phyloP scores from a whole-genome alignment of 2,329 filamentous ascomycete genomes.

The Aureobasidium sp. region DNA sequence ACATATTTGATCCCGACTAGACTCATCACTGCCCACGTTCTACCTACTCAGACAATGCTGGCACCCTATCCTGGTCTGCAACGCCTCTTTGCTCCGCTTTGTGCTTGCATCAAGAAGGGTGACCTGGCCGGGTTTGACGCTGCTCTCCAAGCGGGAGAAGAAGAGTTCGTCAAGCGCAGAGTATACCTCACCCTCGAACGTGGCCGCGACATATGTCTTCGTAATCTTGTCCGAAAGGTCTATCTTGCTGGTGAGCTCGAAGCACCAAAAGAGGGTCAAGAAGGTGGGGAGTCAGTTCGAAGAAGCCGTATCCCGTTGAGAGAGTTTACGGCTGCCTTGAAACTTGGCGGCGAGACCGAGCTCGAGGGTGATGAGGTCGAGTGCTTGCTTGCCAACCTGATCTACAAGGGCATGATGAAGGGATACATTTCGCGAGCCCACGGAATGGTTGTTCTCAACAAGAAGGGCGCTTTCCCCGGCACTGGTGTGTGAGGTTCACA shows the following conservation, averaged over 20 bases:
- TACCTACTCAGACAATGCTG: conserved; percentile 68
- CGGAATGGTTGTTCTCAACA: conserved; percentile 86
- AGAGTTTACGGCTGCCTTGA: conserved; percentile 80
- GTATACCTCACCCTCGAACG: conserved; percentile 94
- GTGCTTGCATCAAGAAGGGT: conserved; percentile 70
- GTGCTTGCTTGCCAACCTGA: conserved; percentile 90
- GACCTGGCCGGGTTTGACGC: conserved; percentile 78
- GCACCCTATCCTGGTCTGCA: conserved; percentile 69
- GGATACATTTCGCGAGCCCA: conserved; percentile 92
- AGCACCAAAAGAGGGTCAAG: conserved; percentile 59
- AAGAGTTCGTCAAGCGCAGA: conserved; percentile 86
- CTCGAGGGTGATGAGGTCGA: conserved; percentile 79
- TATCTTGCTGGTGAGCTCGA: conserved; percentile 80
- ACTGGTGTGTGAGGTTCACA: conserved; percentile 54
- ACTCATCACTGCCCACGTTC: conserved; percentile 75
- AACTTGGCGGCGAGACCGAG: conserved; percentile 52
- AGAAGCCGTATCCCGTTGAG: conserved; percentile 71
- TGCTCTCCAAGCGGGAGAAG: conserved; percentile 72
- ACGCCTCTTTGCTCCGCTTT: conserved; percentile 69
- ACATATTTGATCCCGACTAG: conserved; percentile 93
- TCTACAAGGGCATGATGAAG: conserved; percentile 74
- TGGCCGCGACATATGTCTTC: conserved; percentile 81
- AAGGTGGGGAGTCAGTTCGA: conserved; percentile 49
- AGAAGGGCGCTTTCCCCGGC: conserved; percentile 86
- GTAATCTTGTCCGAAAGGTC: conserved; percentile 87